Percentiles rank a stretch among this genome's conserved stretches.
Conservation (phyloP, 1,284 basidiomycete species). For the Ceratobasidium papillatum region DNA sequence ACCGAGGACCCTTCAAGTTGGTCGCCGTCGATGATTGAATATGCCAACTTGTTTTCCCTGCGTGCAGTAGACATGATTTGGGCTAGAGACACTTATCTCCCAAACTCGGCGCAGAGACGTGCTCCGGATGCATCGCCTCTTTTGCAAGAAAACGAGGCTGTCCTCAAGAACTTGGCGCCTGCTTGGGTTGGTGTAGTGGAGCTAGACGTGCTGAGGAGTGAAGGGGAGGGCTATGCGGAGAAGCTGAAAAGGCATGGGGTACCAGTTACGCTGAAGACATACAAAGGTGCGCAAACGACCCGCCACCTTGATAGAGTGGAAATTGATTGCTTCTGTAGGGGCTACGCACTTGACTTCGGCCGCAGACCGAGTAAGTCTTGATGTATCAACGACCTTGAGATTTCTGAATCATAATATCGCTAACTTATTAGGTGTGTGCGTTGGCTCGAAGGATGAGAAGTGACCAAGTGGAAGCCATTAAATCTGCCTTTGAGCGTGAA, state of each 20-base stretch:
- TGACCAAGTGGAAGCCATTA: constrained; percentile 24
- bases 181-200: constrained; percentile 73
- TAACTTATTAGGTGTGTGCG: not conserved
- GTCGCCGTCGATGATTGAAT: constrained; percentile 63
- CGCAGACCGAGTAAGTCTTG: constrained; percentile 6
- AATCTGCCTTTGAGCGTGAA: constrained; percentile 1
- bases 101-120: constrained; percentile 64
- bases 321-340: not conserved
- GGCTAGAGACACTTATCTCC: constrained; percentile 74
- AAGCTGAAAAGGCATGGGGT: constrained; percentile 66
- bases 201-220: constrained; percentile 71
- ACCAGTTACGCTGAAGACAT: constrained; percentile 63
- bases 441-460: constrained; percentile 14
- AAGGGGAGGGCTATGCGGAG: constrained; percentile 71
- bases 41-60: constrained; percentile 67
- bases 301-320: not conserved
- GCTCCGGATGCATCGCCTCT: constrained; percentile 76
- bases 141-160: constrained; percentile 64
- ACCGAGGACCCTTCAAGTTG: constrained; percentile 44
- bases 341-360: constrained; percentile 20
- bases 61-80: constrained; percentile 72
- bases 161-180: constrained; percentile 61
- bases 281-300: constrained; percentile 54
- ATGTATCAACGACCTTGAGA: not conserved
- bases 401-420: not conserved